phyloP scores from a whole-genome alignment of 192 early-diverging fungal species.

The Mortierella claussenii region DNA sequence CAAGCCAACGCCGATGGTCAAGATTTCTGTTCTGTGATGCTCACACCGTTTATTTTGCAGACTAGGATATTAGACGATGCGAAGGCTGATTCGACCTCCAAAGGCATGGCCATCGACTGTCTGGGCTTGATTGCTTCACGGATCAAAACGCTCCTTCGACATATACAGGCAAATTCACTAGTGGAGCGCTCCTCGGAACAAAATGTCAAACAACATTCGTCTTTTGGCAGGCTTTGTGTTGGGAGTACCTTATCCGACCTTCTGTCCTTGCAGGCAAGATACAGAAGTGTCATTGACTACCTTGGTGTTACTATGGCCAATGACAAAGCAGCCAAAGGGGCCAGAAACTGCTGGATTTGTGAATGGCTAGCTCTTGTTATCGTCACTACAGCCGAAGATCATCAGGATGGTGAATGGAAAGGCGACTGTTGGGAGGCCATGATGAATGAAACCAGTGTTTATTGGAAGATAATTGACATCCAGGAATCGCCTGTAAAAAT shows the following conservation, averaged over 20 bases:
- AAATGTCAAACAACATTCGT: slow-evolving; percentile 18
- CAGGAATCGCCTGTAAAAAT: background rate
- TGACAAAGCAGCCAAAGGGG: slow-evolving; percentile 15
- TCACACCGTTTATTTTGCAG: slow-evolving; percentile 19
- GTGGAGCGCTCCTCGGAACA: background rate
- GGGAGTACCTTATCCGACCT: slow-evolving; percentile 17
- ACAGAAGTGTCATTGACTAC: slow-evolving; percentile 19
- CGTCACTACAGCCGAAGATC: slow-evolving; percentile 1
- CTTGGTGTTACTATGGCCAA: slow-evolving; percentile 16
- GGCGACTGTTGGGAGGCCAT: slow-evolving; percentile 22
- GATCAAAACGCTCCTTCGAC: slow-evolving; percentile 55
- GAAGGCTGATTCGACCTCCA: slow-evolving; percentile 64
- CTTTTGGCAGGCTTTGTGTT: slow-evolving; percentile 25
- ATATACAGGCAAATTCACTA: background rate
- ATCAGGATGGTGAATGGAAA: background rate
- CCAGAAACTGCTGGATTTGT: slow-evolving; percentile 34
- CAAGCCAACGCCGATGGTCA: no score
- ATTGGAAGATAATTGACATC: slow-evolving; percentile 8
- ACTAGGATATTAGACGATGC: slow-evolving; percentile 71
- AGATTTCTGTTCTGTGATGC: no score
- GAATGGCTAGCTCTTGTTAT: slow-evolving; percentile 24
- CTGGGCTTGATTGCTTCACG: slow-evolving; percentile 71
- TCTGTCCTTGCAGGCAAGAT: slow-evolving; percentile 22
- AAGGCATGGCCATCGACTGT: slow-evolving; percentile 70
- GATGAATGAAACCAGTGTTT: background rate